Base-by-base conservation (phyloP, 306 rosid genomes). In the Geum urbanum region DNA sequence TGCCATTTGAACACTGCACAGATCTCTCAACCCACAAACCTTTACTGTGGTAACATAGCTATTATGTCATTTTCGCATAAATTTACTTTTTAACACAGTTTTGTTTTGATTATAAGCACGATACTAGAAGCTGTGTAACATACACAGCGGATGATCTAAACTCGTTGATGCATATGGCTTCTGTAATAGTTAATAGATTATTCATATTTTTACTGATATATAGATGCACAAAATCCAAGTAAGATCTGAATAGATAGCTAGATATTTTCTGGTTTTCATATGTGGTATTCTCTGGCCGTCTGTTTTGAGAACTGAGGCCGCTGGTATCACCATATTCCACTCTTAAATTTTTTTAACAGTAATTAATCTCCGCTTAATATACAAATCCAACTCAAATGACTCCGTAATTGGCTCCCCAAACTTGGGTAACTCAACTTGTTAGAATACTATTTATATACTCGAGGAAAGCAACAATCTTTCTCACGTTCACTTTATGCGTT, bases 381-480 rank as follows among this genome's bases (percentile, higher is more conserved):
- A 49, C 9, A 41, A 69, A 53, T 39, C 45, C 73, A 69, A 63
- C 73, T 69, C 52, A 53, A 19, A 53, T 20, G 64, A 55, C 73
- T 55, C 64, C 73, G 73, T 15, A 69, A 54, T 54, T 57, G 19
- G 54, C 73, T 55, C 73, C 73, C 9, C 27, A 1, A 27, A 43
- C 53, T 54, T 43, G 22, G 50, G 51, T 69, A 7, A 35, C 63
- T 20, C 14, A 11, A 51, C 40, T 53, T 12, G 63, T 39, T 19
- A 12, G 37, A 20, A 12, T 53, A 24, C 62, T 56, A 56, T 24
- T 1, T 53, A 22, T 22, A 65, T 65, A 46, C n/a, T 19, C 0
- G 58, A 54, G 37, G 13, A 10, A 20, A 19, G 24, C 59, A 4
- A 54, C 7, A 14, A 55, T 19, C 1, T 53, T 53, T 53, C 14